Evolutionary conservation across 495 filamentous ascomycete species (phyloP).

Genomic region (Hyaloscypha bicolor): DNA sequence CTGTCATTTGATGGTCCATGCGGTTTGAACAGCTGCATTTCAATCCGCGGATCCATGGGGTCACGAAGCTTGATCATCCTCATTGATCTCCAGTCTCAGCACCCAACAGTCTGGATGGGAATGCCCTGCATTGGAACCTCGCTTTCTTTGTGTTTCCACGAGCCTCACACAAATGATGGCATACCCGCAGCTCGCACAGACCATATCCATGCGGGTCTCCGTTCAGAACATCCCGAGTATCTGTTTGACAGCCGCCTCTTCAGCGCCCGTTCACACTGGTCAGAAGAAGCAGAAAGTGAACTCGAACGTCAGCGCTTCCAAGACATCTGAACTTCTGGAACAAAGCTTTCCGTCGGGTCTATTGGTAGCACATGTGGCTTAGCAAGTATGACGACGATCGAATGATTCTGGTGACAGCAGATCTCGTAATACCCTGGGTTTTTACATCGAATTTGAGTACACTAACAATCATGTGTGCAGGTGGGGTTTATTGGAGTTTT

Average conservation of each 20-base stretch:
- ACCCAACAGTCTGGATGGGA: not conserved
- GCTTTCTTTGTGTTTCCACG: not conserved
- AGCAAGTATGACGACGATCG: not conserved
- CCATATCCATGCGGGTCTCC: not conserved
- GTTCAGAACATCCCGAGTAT: constrained; percentile 7
- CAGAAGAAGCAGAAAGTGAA: not conserved
- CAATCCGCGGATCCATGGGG: not conserved
- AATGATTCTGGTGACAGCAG: not conserved
- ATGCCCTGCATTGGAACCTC: not conserved
- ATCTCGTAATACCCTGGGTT: not conserved
- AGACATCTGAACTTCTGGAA: not conserved
- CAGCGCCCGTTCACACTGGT: not conserved
- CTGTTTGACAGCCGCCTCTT: constrained; percentile 5
- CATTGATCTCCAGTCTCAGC: constrained; percentile 4
- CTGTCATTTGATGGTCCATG: not conserved
- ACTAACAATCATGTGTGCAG: not conserved
- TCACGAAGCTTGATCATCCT: not conserved
- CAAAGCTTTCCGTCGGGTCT: not conserved
- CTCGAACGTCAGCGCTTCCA: not conserved
- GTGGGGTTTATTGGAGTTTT: not conserved
- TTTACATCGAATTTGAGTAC: not conserved
- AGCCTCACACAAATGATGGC: constrained; percentile 4
- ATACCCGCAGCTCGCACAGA: not conserved
- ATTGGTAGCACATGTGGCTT: not conserved
- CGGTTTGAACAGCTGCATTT: constrained; percentile 7